These are phyloP conservation scores for Raphanus sativus DNA, from an alignment of 345 rosid species.

Conservation along the genomic window DNA sequence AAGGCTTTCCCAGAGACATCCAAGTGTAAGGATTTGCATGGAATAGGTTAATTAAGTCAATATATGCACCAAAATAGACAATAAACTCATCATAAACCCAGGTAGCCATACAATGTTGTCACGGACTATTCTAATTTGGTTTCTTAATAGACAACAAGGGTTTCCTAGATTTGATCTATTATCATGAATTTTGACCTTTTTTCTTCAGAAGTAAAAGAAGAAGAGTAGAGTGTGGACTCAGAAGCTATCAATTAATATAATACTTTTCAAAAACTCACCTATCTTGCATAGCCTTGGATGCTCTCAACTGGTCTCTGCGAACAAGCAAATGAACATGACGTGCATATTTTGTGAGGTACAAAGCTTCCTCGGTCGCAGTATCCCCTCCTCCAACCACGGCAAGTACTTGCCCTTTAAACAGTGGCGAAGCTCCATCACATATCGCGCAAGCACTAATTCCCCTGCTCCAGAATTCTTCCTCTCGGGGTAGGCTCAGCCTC, in stretches of 20 bases:
- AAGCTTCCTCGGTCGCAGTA: conserved; percentile 96
- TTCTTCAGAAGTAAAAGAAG: conserved; percentile 17
- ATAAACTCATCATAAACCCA: not conserved
- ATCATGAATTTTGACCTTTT: not conserved
- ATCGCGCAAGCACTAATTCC: conserved; percentile 99
- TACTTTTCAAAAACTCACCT: conserved; percentile 53
- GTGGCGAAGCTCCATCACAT: conserved; percentile 97
- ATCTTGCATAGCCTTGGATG: conserved; percentile 99
- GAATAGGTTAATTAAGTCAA: conserved; percentile 2
- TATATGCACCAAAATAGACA: not conserved
- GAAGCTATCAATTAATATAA: not conserved
- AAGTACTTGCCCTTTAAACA: conserved; percentile 92
- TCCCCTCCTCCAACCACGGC: conserved; percentile 99
- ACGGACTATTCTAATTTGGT: too few species aligned
- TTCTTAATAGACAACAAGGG: not conserved
- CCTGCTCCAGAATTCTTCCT: conserved; percentile 98
- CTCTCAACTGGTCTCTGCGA: conserved; percentile 80
- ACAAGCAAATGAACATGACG: conserved; percentile 97
- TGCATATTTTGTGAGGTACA: conserved; percentile 91
- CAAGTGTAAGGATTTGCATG: not conserved
- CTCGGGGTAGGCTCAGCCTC: conserved; percentile 79
- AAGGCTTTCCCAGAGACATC: conserved; percentile 20
- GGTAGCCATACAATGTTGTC: too few species aligned
- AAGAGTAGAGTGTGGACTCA: not conserved
- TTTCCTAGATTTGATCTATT: not conserved